These are phyloP conservation scores for Podaxis carcinomalis DNA, from an alignment of 768 basidiomycete genomes.

Conservation along the genomic window DNA sequence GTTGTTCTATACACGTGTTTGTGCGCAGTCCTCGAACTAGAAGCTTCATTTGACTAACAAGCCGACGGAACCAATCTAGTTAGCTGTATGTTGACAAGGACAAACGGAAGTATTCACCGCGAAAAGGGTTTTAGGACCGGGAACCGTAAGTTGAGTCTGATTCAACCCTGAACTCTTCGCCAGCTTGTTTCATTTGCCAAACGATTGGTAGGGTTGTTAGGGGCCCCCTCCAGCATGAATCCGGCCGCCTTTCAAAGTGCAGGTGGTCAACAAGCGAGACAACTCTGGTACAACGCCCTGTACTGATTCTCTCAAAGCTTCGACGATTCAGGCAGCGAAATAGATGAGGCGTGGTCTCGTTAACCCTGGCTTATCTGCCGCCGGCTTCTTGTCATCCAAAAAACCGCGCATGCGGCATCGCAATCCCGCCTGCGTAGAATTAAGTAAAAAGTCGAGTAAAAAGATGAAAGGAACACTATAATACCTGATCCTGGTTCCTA, in stretches of 20 bases:
- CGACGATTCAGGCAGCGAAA: no score
- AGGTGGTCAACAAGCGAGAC: no score
- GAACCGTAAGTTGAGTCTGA: neutral
- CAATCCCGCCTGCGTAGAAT: neutral
- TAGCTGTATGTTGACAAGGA: neutral
- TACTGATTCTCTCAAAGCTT: no score
- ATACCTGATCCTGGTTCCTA: neutral
- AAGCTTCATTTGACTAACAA: neutral
- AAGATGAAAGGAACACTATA: neutral
- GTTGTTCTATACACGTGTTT: neutral
- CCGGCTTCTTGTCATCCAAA: conserved; percentile 1
- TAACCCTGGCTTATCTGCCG: neutral
- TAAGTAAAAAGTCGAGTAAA: neutral
- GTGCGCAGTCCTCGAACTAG: neutral
- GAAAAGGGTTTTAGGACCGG: neutral
- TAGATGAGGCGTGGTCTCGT: no score
- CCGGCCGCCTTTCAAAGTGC: no score
- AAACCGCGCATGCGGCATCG: neutral
- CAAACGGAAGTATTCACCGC: neutral
- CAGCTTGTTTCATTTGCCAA: neutral
- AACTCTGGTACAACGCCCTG: no score
- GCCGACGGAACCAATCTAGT: neutral
- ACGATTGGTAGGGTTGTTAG: neutral
- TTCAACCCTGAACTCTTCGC: neutral
- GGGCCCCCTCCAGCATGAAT: neutral